Percentiles rank a stretch among this genome's conserved stretches.
Conservation (phyloP, 495 filamentous ascomycete genomes). For the Aspergillus sclerotioniger region DNA sequence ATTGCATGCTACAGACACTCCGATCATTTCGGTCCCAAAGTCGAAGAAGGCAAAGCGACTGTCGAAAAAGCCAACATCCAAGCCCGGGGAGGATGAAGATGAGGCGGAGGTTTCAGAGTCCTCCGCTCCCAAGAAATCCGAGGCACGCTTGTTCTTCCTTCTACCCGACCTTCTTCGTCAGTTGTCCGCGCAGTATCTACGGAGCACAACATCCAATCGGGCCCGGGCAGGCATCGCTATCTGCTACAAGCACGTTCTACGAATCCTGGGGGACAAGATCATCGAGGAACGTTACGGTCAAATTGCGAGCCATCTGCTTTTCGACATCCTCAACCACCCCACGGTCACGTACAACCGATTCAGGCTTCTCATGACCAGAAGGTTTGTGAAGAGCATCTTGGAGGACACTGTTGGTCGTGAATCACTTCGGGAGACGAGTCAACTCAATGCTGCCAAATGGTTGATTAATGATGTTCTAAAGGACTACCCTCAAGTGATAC, state of each 20-base stretch:
- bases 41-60: conserved; percentile 71
- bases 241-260: conserved; percentile 80
- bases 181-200: conserved; percentile 78
- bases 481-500: conserved; percentile 90
- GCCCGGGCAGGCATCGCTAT: conserved; percentile 79
- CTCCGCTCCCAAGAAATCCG: conserved; percentile 62
- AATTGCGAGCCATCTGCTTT: conserved; percentile 77
- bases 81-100: conserved; percentile 72
- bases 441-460: conserved; percentile 73
- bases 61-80: conserved; percentile 65
- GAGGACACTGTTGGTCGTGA: conserved; percentile 79
- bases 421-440: conserved; percentile 84
- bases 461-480: conserved; percentile 88
- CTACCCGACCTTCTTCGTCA: conserved; percentile 78
- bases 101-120: conserved; percentile 71
- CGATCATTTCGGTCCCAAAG: conserved; percentile 56
- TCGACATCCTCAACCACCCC: conserved; percentile 73
- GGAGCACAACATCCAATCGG: conserved; percentile 75
- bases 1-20: conserved; percentile 65
- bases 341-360: conserved; percentile 83
- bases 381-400: conserved; percentile 78
- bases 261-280: conserved; percentile 67
- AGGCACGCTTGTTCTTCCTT: conserved; percentile 66
- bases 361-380: conserved; percentile 78
- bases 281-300: conserved; percentile 76